These are phyloP conservation scores for Yarrowia sp. DNA, from an alignment of 805 yeast genomes.

Conservation along the genomic window DNA sequence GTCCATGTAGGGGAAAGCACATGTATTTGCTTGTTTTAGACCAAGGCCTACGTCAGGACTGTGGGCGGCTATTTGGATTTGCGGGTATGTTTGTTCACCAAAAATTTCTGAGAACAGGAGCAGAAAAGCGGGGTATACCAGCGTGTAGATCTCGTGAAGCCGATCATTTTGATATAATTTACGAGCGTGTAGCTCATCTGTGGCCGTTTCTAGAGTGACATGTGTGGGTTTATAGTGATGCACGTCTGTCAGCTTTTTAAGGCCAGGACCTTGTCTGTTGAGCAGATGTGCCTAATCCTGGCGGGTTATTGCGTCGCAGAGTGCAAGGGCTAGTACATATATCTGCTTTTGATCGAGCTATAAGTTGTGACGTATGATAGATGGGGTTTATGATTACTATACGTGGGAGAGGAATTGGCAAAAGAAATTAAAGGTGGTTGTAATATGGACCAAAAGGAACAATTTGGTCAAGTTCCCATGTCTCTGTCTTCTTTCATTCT, in stretches of 20 bases:
- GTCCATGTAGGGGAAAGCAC: constrained; percentile 9
- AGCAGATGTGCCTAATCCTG: background rate
- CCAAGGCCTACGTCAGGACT: background rate
- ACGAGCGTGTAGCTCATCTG: background rate
- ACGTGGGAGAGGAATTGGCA: no score
- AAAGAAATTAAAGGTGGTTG: no score
- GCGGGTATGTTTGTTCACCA: no score
- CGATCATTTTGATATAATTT: background rate
- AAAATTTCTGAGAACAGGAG: background rate
- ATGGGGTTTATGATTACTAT: background rate
- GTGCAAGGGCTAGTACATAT: background rate
- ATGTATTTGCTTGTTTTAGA: constrained; percentile 3
- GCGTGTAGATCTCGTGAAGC: background rate
- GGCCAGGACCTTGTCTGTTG: background rate
- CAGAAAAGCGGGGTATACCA: background rate
- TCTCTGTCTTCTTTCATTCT: no score
- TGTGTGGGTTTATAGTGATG: background rate
- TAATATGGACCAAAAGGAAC: no score
- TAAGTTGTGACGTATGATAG: background rate
- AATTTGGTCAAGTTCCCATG: no score
- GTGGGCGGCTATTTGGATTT: background rate
- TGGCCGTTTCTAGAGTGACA: background rate
- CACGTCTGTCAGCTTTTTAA: background rate
- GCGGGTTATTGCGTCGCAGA: background rate
- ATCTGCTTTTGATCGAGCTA: background rate